Evolutionary conservation across 2,329 filamentous ascomycete genomes (phyloP).

Genomic region (Hypoxylon sp.): DNA sequence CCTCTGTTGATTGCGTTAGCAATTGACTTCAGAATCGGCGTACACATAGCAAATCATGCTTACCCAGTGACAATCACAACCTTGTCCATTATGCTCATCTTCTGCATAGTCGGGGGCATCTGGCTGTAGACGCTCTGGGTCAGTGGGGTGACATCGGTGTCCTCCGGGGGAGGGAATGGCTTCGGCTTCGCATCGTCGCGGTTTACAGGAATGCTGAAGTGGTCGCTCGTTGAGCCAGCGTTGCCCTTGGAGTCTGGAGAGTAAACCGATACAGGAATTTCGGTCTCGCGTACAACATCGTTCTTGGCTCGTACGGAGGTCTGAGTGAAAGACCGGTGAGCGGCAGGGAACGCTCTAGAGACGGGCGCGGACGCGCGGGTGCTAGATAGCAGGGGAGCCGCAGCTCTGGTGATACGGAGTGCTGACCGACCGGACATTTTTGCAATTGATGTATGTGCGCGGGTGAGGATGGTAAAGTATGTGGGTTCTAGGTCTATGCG

Average conservation of each 20-base stretch:
- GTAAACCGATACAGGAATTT: conserved; percentile 68
- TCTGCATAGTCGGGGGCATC: conserved; percentile 74
- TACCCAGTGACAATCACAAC: conserved; percentile 79
- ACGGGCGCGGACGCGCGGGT: conserved; percentile 41
- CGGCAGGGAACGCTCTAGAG: conserved; percentile 46
- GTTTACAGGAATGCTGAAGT: conserved; percentile 67
- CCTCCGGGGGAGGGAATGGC: conserved; percentile 58
- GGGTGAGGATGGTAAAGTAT: conserved; percentile 5
- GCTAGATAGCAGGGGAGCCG: conserved; percentile 47
- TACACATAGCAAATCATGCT: conserved; percentile 47
- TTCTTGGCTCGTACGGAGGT: conserved; percentile 57
- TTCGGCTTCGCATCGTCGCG: conserved; percentile 57
- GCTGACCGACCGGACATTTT: conserved; percentile 51
- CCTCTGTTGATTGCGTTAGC: conserved; percentile 61
- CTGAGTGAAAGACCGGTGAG: conserved; percentile 54
- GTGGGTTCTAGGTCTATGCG: conserved; percentile 14
- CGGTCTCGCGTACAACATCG: conserved; percentile 67
- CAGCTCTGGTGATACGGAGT: conserved; percentile 49
- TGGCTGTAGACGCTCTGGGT: conserved; percentile 64
- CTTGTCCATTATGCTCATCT: conserved; percentile 77
- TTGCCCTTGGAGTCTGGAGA: conserved; percentile 59
- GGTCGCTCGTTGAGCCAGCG: conserved; percentile 57
- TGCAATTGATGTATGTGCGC: conserved; percentile 17
- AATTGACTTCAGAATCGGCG: conserved; percentile 12
- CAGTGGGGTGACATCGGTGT: conserved; percentile 64